These are phyloP conservation scores for Sclerotinia spermophila DNA, from an alignment of 2,329 filamentous ascomycete species.

Conservation along the genomic window DNA sequence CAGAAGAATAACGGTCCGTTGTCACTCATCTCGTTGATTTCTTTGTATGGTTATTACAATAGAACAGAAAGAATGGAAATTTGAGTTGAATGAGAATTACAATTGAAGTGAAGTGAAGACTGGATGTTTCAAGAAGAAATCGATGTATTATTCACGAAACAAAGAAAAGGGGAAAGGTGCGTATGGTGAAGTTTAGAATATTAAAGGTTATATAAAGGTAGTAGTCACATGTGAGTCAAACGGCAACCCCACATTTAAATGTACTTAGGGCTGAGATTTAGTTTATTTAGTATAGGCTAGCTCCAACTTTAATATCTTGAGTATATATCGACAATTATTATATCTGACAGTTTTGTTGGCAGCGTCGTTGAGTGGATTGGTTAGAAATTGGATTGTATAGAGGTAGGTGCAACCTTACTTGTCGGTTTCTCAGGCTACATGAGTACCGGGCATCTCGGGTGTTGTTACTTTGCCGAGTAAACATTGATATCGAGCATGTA, in stretches of 20 bases:
- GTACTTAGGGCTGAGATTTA: neutral
- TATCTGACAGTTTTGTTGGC: fast-evolving
- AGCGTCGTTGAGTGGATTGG: neutral
- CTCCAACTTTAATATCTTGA: neutral
- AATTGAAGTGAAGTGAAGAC: neutral
- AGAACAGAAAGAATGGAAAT: neutral
- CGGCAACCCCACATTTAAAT: neutral
- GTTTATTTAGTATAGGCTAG: neutral
- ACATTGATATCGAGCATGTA: neutral
- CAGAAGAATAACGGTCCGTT: constrained; percentile 12
- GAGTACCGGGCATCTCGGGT: neutral
- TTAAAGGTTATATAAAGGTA: neutral
- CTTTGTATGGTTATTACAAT: neutral
- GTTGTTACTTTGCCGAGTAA: neutral
- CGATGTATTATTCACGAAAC: neutral
- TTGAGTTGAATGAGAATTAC: neutral
- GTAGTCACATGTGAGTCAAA: neutral
- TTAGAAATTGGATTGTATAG: too few relatives aligned
- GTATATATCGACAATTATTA: neutral
- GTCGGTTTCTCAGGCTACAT: neutral
- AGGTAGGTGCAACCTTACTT: neutral
- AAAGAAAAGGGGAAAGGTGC: neutral
- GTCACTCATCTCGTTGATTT: neutral
- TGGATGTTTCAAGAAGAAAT: neutral
- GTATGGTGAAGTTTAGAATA: neutral